Conservation (phyloP, 2,329 filamentous ascomycete genomes). For the Leptoxyphium fumago region DNA sequence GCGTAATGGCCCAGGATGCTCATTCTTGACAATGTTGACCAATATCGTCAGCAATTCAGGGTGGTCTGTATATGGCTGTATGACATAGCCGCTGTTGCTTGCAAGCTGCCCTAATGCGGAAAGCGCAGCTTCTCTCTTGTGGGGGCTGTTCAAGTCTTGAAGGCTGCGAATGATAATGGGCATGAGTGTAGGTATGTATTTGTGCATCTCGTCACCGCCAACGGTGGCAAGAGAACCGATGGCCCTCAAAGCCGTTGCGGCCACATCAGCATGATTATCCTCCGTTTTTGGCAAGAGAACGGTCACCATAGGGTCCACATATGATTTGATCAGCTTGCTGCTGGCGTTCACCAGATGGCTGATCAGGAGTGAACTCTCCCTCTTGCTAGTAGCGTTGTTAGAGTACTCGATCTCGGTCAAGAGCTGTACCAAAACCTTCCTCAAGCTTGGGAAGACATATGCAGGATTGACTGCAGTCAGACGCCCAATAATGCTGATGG, state of each 20-base stretch:
- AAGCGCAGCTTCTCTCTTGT: slow-evolving; percentile 81
- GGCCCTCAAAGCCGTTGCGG: slow-evolving; percentile 85
- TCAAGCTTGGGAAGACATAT: slow-evolving; percentile 89
- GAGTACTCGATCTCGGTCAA: slow-evolving; percentile 94
- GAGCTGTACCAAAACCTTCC: slow-evolving; percentile 90
- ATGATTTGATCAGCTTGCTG: slow-evolving; percentile 83
- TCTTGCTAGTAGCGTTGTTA: slow-evolving; percentile 84
- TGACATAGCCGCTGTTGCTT: slow-evolving; percentile 94
- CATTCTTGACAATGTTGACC: slow-evolving; percentile 85
- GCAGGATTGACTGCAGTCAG: slow-evolving; percentile 84
- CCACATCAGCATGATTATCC: slow-evolving; percentile 73
- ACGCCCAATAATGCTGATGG: slow-evolving; percentile 90
- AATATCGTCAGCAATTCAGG: slow-evolving; percentile 84
- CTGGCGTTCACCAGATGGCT: slow-evolving; percentile 88
- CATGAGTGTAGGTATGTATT: slow-evolving; percentile 86
- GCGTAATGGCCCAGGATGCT: slow-evolving; percentile 70
- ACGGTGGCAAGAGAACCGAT: slow-evolving; percentile 90
- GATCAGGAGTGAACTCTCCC: slow-evolving; percentile 86
- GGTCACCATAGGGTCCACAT: slow-evolving; percentile 90
- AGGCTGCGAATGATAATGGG: slow-evolving; percentile 85
- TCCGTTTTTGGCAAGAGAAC: slow-evolving; percentile 86
- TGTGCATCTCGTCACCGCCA: slow-evolving; percentile 83
- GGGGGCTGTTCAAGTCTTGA: slow-evolving; percentile 81
- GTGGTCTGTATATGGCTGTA: slow-evolving; percentile 88
- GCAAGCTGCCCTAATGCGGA: slow-evolving; percentile 83